Evolutionary conservation across 345 rosid genomes (phyloP).

Genomic region (Bruguiera parviflora): DNA sequence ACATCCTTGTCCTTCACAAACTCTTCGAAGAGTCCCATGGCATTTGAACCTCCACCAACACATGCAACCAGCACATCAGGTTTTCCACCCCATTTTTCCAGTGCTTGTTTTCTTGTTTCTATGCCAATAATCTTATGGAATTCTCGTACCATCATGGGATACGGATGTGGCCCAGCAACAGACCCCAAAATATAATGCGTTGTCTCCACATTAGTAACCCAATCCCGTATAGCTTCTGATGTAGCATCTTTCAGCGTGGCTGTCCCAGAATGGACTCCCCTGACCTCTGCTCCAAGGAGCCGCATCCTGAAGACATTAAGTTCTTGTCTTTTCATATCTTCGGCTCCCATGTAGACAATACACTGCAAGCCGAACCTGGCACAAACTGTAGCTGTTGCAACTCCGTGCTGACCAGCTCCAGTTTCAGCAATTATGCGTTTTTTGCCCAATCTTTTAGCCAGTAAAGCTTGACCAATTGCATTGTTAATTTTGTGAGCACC

Average conservation of each 20-base stretch:
- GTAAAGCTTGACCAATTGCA: conserved; percentile 83
- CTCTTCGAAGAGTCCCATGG: conserved; percentile 94
- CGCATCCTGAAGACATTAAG: conserved; percentile 92
- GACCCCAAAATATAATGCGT: conserved; percentile 96
- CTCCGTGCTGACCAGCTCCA: conserved; percentile 98
- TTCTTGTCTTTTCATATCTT: conserved; percentile 90
- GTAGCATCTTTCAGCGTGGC: conserved; percentile 36
- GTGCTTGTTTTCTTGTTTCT: conserved; percentile 82
- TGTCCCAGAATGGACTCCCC: conserved; percentile 26
- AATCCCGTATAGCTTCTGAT: conserved; percentile 60
- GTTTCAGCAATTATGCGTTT: conserved; percentile 84
- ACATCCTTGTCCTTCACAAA: conserved; percentile 73
- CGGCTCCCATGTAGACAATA: conserved; percentile 88
- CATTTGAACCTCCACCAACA: conserved; percentile 93
- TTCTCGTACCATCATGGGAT: conserved; percentile 94
- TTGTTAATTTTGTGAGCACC: conserved; percentile 96
- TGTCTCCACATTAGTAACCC: conserved; percentile 93
- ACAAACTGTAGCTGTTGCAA: conserved; percentile 93
- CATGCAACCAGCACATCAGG: conserved; percentile 92
- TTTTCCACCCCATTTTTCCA: conserved; percentile 94
- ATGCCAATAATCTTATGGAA: conserved; percentile 89
- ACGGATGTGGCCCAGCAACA: conserved; percentile 98
- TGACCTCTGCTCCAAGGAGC: conserved; percentile 88
- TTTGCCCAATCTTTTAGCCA: conserved; percentile 84
- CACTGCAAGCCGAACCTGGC: conserved; percentile 83